Base-by-base conservation (phyloP, 1,139 yeast genomes). In the Kluyveromyces sp. region DNA sequence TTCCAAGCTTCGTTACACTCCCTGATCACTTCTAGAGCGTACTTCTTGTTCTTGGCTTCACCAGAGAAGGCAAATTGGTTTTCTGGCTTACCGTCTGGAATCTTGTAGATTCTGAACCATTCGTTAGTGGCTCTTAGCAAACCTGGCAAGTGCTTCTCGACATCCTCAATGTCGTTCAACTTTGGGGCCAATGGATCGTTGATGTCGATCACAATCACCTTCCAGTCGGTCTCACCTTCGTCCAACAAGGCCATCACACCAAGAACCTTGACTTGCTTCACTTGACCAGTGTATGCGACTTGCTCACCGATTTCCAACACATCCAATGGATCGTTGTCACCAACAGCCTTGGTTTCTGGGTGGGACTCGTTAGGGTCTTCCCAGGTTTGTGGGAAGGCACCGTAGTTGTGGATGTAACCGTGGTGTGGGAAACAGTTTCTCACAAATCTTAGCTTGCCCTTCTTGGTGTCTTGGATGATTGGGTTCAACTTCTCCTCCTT, bases 361-460 rank as follows among this genome's bases (percentile, higher is more conserved):
- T 83, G 84, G 49, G 71, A 65, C 40, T 64, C 65, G 56, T 78
- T 79, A 49, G 94, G 94, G 61, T 88, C 95, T 69, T 88, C 96
- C 96, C 96, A 88, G 32, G 96, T 88, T 69, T 87, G 96, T 46
- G 96, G 95, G 72, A 88, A 79, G 31, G 96, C 95, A 60, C 96
- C 96, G 63, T 88, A 88, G 73, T 87, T 88, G 71, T 85, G 95
- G 55, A 90, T 78, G 70, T 87, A 87, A 50, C 96, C 96, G 61
- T 85, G 88, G 68, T 79, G 84, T 37, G 96, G 96, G 78, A 86
- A 88, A 60, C 88, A 77, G 72, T 88, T 88, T 69, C 87, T 76
- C 39, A 88, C 95, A 57, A 80, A 88, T 66, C 96, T 76, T 51
- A 85, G 80, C 63, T 82, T 74, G 47, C 90, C 95, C 67, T 86